phyloP scores from a whole-genome alignment of 257 asterid genomes.

The Striga asiatica region DNA sequence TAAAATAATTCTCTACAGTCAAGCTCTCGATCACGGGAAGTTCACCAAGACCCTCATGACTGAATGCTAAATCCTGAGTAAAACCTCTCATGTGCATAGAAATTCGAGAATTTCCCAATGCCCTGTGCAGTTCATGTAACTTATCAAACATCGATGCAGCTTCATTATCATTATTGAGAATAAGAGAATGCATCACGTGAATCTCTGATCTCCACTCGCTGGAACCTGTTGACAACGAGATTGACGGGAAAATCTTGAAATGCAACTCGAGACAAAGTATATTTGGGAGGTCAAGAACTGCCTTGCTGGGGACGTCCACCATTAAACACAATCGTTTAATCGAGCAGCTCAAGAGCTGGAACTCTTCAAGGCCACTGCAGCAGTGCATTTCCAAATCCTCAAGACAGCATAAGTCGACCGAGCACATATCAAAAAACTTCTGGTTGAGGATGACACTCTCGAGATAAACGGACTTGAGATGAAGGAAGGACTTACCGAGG shows the following conservation, averaged over 20 bases:
- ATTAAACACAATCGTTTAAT: neutral
- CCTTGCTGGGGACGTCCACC: neutral
- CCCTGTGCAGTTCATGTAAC: neutral
- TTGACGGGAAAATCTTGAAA: neutral
- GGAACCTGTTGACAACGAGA: neutral
- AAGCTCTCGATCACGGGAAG: neutral
- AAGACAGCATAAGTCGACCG: neutral
- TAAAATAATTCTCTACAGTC: too few relatives aligned
- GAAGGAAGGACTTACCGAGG: neutral
- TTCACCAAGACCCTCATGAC: neutral
- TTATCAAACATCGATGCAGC: neutral
- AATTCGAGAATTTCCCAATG: neutral
- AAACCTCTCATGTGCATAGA: neutral
- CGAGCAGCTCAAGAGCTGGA: neutral
- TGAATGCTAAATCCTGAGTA: neutral
- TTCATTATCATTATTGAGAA: too few relatives aligned
- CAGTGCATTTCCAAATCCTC: neutral
- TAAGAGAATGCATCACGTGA: neutral
- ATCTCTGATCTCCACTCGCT: neutral
- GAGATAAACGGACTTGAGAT: neutral
- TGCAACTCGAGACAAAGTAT: neutral
- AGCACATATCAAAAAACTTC: too few relatives aligned
- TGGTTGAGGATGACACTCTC: neutral
- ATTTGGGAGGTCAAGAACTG: neutral
- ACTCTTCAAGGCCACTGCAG: neutral